These are phyloP conservation scores for Pulicaria dysenterica DNA, from an alignment of 129 eudicot genomes.

Conservation along the genomic window DNA sequence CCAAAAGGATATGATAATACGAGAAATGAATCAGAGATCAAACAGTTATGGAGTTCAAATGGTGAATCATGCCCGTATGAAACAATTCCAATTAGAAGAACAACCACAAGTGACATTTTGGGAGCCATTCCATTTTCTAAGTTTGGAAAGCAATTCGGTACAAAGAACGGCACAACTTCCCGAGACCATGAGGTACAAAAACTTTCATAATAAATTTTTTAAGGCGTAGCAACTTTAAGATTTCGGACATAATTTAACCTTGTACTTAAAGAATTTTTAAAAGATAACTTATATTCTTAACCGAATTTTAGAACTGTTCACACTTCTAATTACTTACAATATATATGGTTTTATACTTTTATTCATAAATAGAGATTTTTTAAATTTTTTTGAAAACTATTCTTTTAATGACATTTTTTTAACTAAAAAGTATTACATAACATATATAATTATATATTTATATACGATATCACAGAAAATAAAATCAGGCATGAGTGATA, in stretches of 20 bases:
- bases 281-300: too few relatives aligned
- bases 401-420: background rate
- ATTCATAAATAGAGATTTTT: too few relatives aligned
- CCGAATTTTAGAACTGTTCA: too few relatives aligned
- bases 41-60: slow-evolving; percentile 70
- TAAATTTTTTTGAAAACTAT: too few relatives aligned
- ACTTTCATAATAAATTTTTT: too few relatives aligned
- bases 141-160: slow-evolving; percentile 52
- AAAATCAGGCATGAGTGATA: background rate
- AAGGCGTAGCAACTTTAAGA: too few relatives aligned
- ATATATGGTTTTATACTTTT: too few relatives aligned
- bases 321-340: too few relatives aligned
- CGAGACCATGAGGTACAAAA: slow-evolving; percentile 78
- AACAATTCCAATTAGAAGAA: slow-evolving; percentile 83
- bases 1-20: slow-evolving; percentile 49
- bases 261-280: too few relatives aligned
- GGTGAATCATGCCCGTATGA: slow-evolving; percentile 79
- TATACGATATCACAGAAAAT: background rate
- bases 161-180: slow-evolving; percentile 43
- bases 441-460: too few relatives aligned
- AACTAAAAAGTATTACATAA: background rate
- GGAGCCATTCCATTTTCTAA: slow-evolving; percentile 47
- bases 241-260: too few relatives aligned
- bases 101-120: slow-evolving; percentile 55
- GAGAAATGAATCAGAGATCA: slow-evolving; percentile 37